A percentile compares a stretch with the other conserved stretches of the same genome.
Conservation (phyloP, 225 moss, liverwort and hornwort genomes). For the Neckera pumila region DNA sequence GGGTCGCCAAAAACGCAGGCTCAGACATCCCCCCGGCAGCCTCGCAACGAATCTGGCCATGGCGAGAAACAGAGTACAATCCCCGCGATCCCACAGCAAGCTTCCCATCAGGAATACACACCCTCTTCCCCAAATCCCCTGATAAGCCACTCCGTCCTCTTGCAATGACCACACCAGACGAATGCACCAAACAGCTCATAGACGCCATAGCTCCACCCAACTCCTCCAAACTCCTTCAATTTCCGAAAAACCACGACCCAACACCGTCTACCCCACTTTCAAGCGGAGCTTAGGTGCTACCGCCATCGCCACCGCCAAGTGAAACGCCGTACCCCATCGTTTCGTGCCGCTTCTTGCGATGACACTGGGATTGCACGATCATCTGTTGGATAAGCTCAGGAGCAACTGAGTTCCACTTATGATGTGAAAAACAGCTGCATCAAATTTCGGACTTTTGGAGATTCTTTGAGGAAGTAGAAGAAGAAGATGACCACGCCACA, state of each 20-base stretch:
- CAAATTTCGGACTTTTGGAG: not conserved
- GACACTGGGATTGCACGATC: not conserved
- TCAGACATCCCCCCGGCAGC: conserved; percentile 5
- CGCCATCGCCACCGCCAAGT: not conserved
- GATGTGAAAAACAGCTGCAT: not conserved
- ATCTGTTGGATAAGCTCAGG: not conserved
- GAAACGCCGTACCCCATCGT: conserved; percentile 9
- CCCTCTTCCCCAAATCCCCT: not conserved
- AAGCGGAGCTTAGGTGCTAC: not conserved
- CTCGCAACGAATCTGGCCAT: conserved; percentile 7
- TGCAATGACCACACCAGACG: not conserved
- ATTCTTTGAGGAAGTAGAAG: not conserved
- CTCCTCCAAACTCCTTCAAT: not conserved
- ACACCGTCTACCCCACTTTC: not conserved
- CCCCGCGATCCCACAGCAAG: not conserved
- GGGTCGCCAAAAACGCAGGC: not conserved
- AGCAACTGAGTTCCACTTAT: not conserved
- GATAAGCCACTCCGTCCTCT: not conserved
- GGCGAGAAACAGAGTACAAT: not conserved
- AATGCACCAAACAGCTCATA: conserved; percentile 2
- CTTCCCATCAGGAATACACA: not conserved
- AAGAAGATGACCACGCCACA: not conserved
- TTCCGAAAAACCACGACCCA: not conserved
- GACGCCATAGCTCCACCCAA: conserved; percentile 9
- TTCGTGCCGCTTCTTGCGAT: not conserved